Evolutionary conservation across 2,329 filamentous ascomycete genomes (phyloP).

Genomic region (Alternaria panax): DNA sequence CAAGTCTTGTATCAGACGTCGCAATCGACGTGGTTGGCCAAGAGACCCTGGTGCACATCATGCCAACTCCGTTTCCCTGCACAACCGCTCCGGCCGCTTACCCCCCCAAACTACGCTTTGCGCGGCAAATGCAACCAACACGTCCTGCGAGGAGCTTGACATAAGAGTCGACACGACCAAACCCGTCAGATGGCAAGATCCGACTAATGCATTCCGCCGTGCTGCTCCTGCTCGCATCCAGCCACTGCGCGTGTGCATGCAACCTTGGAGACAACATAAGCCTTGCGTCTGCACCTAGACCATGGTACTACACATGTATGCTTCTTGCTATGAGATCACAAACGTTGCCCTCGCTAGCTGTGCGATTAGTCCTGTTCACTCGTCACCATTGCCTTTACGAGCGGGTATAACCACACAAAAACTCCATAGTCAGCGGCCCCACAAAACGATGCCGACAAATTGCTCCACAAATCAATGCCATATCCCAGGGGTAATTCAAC

Average conservation of each 20-base stretch:
- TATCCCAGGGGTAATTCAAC: constrained; percentile 2
- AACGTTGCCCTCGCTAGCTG: too few relatives aligned
- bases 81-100: constrained; percentile 18
- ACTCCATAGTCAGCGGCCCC: constrained; percentile 3
- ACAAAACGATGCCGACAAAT: not conserved
- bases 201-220: not conserved
- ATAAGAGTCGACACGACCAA: not conserved
- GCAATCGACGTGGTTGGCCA: constrained; percentile 23
- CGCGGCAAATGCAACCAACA: constrained; percentile 2
- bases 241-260: not conserved
- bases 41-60: constrained; percentile 23
- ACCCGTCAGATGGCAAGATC: not conserved
- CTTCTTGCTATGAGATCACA: not conserved
- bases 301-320: not conserved
- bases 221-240: not conserved
- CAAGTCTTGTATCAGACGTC: constrained; percentile 13
- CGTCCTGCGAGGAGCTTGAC: not conserved
- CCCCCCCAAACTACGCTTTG: constrained; percentile 17
- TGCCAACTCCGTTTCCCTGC: constrained; percentile 21
- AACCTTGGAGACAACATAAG: not conserved
- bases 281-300: not conserved
- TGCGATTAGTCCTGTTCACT: too few relatives aligned
- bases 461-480: not conserved
- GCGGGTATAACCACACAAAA: constrained; percentile 30
- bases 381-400: constrained; percentile 18